Evolutionary conservation across 352 stramenopile genomes (phyloP).

Genomic region (Pythium graminicola): DNA sequence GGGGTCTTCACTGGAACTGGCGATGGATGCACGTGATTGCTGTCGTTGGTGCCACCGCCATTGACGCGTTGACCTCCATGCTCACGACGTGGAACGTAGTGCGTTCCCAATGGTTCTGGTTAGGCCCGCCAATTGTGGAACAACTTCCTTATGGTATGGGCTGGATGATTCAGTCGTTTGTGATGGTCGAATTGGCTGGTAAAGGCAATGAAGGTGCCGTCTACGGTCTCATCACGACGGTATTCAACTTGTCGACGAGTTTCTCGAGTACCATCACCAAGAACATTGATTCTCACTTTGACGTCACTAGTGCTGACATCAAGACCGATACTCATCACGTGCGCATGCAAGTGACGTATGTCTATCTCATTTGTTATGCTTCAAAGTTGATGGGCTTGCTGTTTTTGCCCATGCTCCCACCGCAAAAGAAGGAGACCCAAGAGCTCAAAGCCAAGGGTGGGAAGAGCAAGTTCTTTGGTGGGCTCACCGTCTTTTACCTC

Average conservation of each 20-base stretch:
- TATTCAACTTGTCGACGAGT: constrained; percentile 27
- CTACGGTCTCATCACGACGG: constrained; percentile 39
- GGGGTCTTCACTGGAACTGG: constrained; percentile 17
- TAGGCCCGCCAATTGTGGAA: constrained; percentile 24
- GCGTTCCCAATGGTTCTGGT: constrained; percentile 19
- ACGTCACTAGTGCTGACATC: constrained; percentile 30
- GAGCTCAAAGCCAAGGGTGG: constrained; percentile 26
- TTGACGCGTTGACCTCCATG: constrained; percentile 18
- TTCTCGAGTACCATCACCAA: constrained; percentile 33
- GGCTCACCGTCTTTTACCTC: constrained; percentile 23
- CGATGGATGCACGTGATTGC: constrained; percentile 20
- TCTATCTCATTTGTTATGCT: constrained; percentile 28
- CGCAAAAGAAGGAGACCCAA: constrained; percentile 29
- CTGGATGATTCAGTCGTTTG: constrained; percentile 20
- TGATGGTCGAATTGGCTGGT: constrained; percentile 32
- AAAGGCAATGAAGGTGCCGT: constrained; percentile 33
- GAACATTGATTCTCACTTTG: constrained; percentile 21
- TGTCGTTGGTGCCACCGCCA: constrained; percentile 12
- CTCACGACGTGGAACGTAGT: constrained; percentile 29
- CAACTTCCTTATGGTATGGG: constrained; percentile 26
- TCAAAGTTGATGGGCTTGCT: constrained; percentile 19
- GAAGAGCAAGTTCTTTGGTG: constrained; percentile 21
- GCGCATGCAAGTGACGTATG: constrained; percentile 31
- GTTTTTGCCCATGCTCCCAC: constrained; percentile 27
- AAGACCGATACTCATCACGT: constrained; percentile 23